phyloP scores from a whole-genome alignment of 345 rosid species.

The Citrus australasica region DNA sequence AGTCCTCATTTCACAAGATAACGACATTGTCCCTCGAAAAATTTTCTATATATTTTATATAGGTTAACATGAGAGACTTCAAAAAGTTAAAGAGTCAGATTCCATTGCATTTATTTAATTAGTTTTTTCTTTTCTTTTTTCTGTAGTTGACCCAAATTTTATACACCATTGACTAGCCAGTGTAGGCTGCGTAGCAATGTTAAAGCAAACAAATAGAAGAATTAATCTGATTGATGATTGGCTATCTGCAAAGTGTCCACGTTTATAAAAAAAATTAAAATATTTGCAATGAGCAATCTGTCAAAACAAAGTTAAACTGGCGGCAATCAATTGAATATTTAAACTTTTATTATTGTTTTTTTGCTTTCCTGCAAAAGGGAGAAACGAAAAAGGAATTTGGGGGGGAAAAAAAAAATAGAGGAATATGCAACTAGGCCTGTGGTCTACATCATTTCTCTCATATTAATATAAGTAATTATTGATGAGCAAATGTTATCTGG shows the following conservation, averaged over 20 bases:
- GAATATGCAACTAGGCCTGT: background rate
- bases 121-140: too few species aligned
- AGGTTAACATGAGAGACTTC: background rate
- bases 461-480: background rate
- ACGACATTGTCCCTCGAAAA: too few species aligned
- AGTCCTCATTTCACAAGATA: too few species aligned
- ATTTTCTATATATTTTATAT: too few species aligned
- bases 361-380: background rate
- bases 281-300: background rate
- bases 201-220: background rate
- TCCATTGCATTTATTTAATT: background rate
- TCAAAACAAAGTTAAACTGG: background rate
- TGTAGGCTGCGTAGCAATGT: too few species aligned
- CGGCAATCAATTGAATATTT: background rate
- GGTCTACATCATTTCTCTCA: background rate
- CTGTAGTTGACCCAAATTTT: background rate
- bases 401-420: background rate
- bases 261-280: too few species aligned
- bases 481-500: constrained; percentile 13
- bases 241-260: background rate
- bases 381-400: background rate
- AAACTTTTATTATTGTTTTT: background rate
- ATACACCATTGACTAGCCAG: background rate
- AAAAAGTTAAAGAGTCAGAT: background rate
- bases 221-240: background rate